Evolutionary conservation across 2,329 filamentous ascomycete species (phyloP).

Genomic region (Rhinocladiella similis): DNA sequence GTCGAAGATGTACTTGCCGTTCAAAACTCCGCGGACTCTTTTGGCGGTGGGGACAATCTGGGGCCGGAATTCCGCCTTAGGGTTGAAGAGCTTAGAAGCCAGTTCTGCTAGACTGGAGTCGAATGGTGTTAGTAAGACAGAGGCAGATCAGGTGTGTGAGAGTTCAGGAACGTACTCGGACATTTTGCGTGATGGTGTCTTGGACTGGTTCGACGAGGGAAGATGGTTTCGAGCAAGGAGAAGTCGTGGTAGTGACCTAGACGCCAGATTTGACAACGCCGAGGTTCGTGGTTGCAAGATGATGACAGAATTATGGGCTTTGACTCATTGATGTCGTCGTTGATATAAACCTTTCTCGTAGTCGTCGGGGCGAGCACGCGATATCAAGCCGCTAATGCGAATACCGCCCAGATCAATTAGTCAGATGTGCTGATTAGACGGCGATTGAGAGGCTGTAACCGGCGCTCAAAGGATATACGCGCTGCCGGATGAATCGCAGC

Average conservation of each 20-base stretch:
- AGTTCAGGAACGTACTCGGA: constrained; percentile 12
- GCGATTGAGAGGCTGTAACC: not conserved
- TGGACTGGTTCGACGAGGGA: not conserved
- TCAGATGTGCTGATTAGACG: not conserved
- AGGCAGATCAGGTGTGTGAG: not conserved
- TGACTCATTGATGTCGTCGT: not conserved
- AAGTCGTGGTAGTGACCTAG: constrained; percentile 7
- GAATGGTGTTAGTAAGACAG: not conserved
- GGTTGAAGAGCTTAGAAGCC: constrained; percentile 27
- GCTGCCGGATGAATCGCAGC: not conserved
- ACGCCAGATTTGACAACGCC: constrained; percentile 5
- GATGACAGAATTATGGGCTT: not conserved
- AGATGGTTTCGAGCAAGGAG: constrained; percentile 6
- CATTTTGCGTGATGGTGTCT: constrained; percentile 8
- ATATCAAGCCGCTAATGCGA: not conserved
- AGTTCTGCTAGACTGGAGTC: constrained; percentile 23
- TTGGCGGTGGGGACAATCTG: constrained; percentile 27
- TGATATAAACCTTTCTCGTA: not conserved
- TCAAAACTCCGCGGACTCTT: constrained; percentile 27
- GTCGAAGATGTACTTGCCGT: constrained; percentile 29
- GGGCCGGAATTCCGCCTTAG: constrained; percentile 16
- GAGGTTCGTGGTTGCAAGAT: not conserved
- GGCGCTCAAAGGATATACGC: not conserved
- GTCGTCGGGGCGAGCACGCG: not conserved
- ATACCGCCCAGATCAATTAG: not conserved